Evolutionary conservation across 495 filamentous ascomycete species (phyloP), one percentile per base, ranked within the genome.

Genomic region (Penicillium arizonense): DNA sequence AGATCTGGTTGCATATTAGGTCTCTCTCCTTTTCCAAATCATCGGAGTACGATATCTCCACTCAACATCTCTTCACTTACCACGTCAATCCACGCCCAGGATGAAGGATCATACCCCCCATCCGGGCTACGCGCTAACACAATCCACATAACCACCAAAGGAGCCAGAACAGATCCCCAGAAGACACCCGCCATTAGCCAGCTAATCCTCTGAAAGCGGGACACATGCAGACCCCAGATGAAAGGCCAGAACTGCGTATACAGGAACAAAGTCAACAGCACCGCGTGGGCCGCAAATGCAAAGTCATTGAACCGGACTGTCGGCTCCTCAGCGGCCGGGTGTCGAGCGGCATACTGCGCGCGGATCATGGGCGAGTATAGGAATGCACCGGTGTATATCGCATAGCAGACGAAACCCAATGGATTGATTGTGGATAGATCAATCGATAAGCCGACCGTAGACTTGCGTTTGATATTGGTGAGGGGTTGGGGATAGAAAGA

Each of bases 401-500:
- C 75, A 70, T 97, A 97, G 59, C 83, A 83, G 13, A 81, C 55
- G 71, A 97, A 97, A 32, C 94, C 91, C 4, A 95, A 69, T 3
- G 82, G 77, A 63, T 98, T 98, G 65, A 93, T 77, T 6, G 85
- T 78, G 5, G 89, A 89, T 62, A 91, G 96, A 66, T 97, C 91
- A 44, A 94, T 84, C 0, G 91, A 86, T 7, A 91, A 83, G 9
- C 94, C 94, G 4, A 81, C 78, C 4, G 92, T 96, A 3, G 91
- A 87, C 21, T 78, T 77, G 16, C 91, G 83, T 26, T 71, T 77
- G 65, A 77, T 85, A 76, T 96, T 98, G 50, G 83, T 79, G 35
- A 92, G 67, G 1, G 87, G 81, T 61, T 97, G 94, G 2, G 95
- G 93, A 65, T 97, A 98, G 73, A 96, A 97, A 11, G 90, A 96